These are phyloP conservation scores for Paraconiothyrium brasiliense DNA, from an alignment of 2,329 filamentous ascomycete species.

Conservation along the genomic window DNA sequence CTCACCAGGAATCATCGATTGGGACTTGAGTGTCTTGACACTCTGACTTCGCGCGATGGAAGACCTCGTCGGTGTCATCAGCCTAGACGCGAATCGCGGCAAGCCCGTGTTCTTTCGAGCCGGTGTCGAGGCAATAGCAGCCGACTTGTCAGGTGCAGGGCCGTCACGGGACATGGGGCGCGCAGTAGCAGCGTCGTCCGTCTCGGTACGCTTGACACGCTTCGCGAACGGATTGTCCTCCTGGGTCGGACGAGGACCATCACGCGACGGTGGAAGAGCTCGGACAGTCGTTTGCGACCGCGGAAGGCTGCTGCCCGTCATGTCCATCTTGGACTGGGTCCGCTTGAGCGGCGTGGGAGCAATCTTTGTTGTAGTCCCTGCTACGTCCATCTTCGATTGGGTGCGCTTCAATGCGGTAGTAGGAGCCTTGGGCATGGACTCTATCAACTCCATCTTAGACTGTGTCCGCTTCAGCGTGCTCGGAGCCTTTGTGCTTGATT, in stretches of 20 bases:
- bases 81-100: conserved; percentile 57
- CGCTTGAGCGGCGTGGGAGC: conserved; percentile 58
- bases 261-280: conserved; percentile 35
- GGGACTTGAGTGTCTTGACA: conserved; percentile 57
- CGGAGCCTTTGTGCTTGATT: conserved; percentile 43
- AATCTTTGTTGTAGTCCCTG: conserved; percentile 53
- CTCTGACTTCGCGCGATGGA: conserved; percentile 71
- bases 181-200: conserved; percentile 74
- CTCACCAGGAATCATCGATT: conserved; percentile 58
- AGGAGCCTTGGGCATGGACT: conserved; percentile 58
- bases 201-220: conserved; percentile 72
- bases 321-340: conserved; percentile 66
- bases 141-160: conserved; percentile 21
- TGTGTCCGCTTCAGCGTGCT: conserved; percentile 61
- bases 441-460: conserved; percentile 73
- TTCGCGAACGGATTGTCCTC: conserved; percentile 64
- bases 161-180: conserved; percentile 64
- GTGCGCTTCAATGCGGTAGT: conserved; percentile 61
- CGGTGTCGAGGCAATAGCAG: conserved; percentile 29
- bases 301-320: conserved; percentile 59
- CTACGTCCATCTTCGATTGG: conserved; percentile 69
- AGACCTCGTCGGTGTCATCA: conserved; percentile 82
- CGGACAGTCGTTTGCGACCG: conserved; percentile 48
- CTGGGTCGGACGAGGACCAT: conserved; percentile 36
- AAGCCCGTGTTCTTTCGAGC: conserved; percentile 52